These are phyloP conservation scores for Hibiscus trionum DNA, from an alignment of 345 rosid species.

Conservation along the genomic window DNA sequence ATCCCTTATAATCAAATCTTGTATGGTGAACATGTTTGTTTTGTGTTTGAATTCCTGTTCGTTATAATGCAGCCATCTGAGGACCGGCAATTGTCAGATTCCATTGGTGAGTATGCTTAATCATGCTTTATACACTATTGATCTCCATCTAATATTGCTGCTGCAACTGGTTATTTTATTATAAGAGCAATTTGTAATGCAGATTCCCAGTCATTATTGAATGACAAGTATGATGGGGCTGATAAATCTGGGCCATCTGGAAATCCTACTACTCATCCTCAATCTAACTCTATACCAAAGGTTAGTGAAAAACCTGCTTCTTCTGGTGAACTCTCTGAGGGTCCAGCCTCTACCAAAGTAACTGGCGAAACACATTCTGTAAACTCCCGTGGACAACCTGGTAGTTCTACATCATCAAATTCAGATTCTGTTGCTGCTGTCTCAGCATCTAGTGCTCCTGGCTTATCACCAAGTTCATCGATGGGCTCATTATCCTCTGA, in stretches of 20 bases:
- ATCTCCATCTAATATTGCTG: neutral
- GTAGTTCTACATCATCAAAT: constrained; percentile 53
- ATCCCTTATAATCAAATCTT: neutral
- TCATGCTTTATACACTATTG: neutral
- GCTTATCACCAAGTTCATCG: constrained; percentile 79
- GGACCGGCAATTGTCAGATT: constrained; percentile 24
- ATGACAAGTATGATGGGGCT: constrained; percentile 26
- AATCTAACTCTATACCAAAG: constrained; percentile 16
- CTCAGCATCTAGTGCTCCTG: constrained; percentile 44
- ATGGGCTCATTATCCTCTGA: constrained; percentile 72
- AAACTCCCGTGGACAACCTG: constrained; percentile 42
- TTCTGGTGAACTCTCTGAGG: constrained; percentile 32
- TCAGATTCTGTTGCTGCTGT: constrained; percentile 40
- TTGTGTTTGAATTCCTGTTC: constrained; percentile 1
- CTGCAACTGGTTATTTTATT: neutral
- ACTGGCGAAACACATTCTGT: constrained; percentile 30
- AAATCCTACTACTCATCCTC: constrained; percentile 25
- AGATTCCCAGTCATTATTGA: constrained; percentile 32
- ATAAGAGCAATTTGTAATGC: constrained; percentile 12
- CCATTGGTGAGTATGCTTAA: constrained; percentile 31
- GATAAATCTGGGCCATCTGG: constrained; percentile 32
- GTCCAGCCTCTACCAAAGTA: constrained; percentile 29
- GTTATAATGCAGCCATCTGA: constrained; percentile 27
- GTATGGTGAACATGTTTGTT: neutral
- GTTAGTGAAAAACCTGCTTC: constrained; percentile 34